Evolutionary conservation across 495 filamentous ascomycete genomes (phyloP), one percentile per base, ranked within the genome.

Genomic region (Penicillium cosmopolitanum): DNA sequence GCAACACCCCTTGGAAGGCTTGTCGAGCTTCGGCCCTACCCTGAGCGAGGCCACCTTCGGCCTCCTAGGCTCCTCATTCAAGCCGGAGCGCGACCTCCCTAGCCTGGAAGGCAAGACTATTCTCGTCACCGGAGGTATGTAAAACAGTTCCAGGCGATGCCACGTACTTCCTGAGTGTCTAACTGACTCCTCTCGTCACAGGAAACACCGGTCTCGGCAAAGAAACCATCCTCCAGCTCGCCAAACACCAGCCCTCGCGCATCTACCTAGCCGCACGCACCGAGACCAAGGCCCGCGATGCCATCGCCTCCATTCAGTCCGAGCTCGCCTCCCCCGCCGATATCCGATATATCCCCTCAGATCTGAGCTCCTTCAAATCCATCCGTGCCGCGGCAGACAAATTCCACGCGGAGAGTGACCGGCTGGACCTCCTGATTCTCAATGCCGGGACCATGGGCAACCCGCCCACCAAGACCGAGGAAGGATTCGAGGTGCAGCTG

Each of bases 401-500:
- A 11, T 85, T 87, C 73, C 73, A 70, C 10, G 46, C 73, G 7
- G 68, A 80, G 10, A 74, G 76, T 33, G 66, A 75, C 19, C 80
- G 81, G 1, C 67, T 90, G n/a, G 85, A 92, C 57, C 68, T 86
- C 28, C 73, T 94, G n/a, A 68, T 71, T 38, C 63, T 71, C 21
- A 71, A 71, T 63, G 68, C 89, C 13, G 88, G 87, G n/a, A 82
- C 89, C 51, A 87, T 90, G 83, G 84, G 77, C 0, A 61, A 79
- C 11, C 77, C 81, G 3, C 73, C 69, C 13, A 65, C 57, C 0
- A 64, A 70, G 5, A 94, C 87, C 12, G 92, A 93, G 44, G 91
- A 96, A 66, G 89, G 90, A 5, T 96, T 95, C 78, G 80, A 93
- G 19, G 82, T 85, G 0, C 73, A 84, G 35, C 82, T 91, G 50